Conservation (phyloP, 257 asterid species). For the Hygrophila difformis region DNA sequence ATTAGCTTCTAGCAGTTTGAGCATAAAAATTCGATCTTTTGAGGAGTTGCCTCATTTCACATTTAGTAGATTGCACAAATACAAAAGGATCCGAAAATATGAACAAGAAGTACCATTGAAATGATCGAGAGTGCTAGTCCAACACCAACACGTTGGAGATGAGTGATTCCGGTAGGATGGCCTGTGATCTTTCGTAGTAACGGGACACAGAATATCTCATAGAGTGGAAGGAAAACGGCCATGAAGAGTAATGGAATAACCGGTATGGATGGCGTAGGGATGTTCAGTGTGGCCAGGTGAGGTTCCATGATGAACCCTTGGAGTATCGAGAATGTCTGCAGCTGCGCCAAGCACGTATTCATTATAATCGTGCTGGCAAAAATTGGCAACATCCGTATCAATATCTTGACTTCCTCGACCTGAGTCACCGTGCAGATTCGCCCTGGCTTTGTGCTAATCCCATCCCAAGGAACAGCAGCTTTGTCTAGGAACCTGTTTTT, state of each 20-base stretch:
- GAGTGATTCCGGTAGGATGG: slow-evolving; percentile 38
- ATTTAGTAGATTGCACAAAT: too few relatives aligned
- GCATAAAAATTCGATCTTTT: too few relatives aligned
- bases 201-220: slow-evolving; percentile 37
- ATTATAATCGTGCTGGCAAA: slow-evolving; percentile 37
- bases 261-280: slow-evolving; percentile 39
- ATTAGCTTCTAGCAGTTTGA: too few relatives aligned
- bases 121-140: slow-evolving; percentile 36
- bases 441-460: background rate
- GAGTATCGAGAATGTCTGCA: slow-evolving; percentile 41
- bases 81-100: too few relatives aligned
- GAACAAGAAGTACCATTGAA: slow-evolving; percentile 19
- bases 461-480: slow-evolving; percentile 20
- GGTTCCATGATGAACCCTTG: slow-evolving; percentile 41
- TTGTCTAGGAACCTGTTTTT: slow-evolving; percentile 32
- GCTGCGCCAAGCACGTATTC: slow-evolving; percentile 46
- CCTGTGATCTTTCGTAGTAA: slow-evolving; percentile 34
- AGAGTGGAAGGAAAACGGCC: slow-evolving; percentile 33
- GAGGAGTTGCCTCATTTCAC: too few relatives aligned
- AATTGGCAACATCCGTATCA: slow-evolving; percentile 37
- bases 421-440: slow-evolving; percentile 37
- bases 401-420: slow-evolving; percentile 46
- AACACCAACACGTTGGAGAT: slow-evolving; percentile 43
- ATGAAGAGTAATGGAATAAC: slow-evolving; percentile 41
- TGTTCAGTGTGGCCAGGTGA: slow-evolving; percentile 26